Conservation (phyloP, 2,329 filamentous ascomycete species). For the Botrytis porri region DNA sequence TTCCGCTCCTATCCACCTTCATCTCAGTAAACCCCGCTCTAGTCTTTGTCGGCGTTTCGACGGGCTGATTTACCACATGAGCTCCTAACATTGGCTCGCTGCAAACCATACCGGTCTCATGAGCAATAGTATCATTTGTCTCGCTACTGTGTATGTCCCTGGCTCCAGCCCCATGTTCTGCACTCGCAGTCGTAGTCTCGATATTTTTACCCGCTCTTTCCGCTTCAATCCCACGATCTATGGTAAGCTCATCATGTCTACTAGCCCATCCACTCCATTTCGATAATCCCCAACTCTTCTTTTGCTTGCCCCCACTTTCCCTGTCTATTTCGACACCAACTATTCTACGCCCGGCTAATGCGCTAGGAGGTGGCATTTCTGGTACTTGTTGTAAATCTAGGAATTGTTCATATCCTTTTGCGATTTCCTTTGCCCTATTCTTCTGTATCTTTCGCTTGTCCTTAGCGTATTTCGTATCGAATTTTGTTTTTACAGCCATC, state of each 20-base stretch:
- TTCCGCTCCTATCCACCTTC: slow-evolving; percentile 44
- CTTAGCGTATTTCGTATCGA: slow-evolving; percentile 69
- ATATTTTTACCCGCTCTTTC: slow-evolving; percentile 46
- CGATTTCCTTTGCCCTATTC: slow-evolving; percentile 69
- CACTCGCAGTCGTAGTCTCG: slow-evolving; percentile 38
- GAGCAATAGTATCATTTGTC: slow-evolving; percentile 25
- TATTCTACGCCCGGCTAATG: slow-evolving; percentile 69
- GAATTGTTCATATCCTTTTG: slow-evolving; percentile 64
- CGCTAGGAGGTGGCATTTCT: slow-evolving; percentile 79
- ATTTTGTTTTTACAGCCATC: slow-evolving; percentile 70
- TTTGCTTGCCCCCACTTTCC: slow-evolving; percentile 51
- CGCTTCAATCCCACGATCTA: slow-evolving; percentile 56
- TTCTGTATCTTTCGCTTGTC: slow-evolving; percentile 71
- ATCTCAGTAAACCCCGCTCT: slow-evolving; percentile 35
- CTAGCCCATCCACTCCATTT: slow-evolving; percentile 88
- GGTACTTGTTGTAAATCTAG: slow-evolving; percentile 53
- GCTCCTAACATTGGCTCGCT: background rate
- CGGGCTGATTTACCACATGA: background rate
- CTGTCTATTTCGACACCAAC: slow-evolving; percentile 44
- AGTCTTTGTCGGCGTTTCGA: background rate
- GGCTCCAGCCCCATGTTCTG: slow-evolving; percentile 45
- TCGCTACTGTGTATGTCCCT: slow-evolving; percentile 30
- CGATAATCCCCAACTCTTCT: slow-evolving; percentile 70
- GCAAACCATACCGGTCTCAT: background rate
- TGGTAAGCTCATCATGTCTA: slow-evolving; percentile 77